Base-by-base conservation (phyloP, 768 basidiomycete genomes). In the Suillus spraguei region DNA sequence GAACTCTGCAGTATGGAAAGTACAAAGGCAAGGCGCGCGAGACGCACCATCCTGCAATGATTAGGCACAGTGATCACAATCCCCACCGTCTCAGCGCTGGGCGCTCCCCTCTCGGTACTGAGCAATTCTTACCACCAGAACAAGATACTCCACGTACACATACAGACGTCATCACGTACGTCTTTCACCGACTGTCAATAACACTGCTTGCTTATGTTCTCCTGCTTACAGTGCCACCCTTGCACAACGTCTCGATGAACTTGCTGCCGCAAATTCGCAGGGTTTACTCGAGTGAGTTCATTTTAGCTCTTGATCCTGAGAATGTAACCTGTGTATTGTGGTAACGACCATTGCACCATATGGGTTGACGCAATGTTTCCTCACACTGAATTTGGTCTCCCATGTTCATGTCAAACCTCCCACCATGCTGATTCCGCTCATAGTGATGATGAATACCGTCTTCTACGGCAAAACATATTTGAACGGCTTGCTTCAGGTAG, bases 371-470 rank as follows among this genome's bases (percentile, higher is more conserved):
- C 28, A 49, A 53, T 47, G 58, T 22, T 35, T 33, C 52, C 22
- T 38, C 22, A 22, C 59, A 14, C 38, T 17, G 14, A 47, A 44
- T 14, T 47, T 41, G 11, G 38, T 41, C 9, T 39, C 22, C 17
- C 38, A 22, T 55, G 54, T 32, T 47, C 28, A 36, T 35, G 36
- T 41, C 55, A 17, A 20, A 32, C 39, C 39, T 58, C 24, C 32
- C 28, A 58, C 39, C 24, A 13, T 58, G 17, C 56, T 58, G 17
- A 60, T 53, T 3, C 10, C 63, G 39, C 59, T 39, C 69, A 41
- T 17, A 94, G 93, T 71, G 90, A 94, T 75, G 91, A 94, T 67
- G 93, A 93, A 72, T 94, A 94, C 72, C 87, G 92, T 59, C 74
- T 94, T 49, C 82, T 95, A 14, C 87, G 93, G 50, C 92, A 93